Evolutionary conservation across 2,329 filamentous ascomycete species (phyloP), one percentile per base, ranked within the genome.

Genomic region (Xylaria sp.): DNA sequence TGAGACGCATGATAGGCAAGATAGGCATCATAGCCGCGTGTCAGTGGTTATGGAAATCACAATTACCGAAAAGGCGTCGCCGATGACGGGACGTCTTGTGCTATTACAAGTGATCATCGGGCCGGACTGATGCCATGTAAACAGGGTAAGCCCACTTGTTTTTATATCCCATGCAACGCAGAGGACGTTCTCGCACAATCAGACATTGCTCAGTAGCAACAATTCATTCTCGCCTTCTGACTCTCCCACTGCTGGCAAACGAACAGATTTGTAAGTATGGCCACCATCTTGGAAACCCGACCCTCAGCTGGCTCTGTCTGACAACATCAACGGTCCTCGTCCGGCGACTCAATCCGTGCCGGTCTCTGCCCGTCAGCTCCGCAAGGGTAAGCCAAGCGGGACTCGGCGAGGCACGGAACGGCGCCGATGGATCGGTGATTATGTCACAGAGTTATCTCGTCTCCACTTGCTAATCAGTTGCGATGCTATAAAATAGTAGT

Each of bases 331-430:
- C 6, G 9, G 8, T 55, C 25, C 17, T 12, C 21, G 19, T n/a
- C 67, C 68, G 67, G 61, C 59, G 54, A 59, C 49, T 57, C 46
- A 42, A 42, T 63, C 54, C 63, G 66, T 60, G 50, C 68, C 69
- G 68, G 64, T 60, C 60, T 56, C n/a, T 66, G 60, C 59, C 64
- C 53, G 55, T 64, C 47, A 51, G 59, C 63, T 69, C 68, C 68
- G 69, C 66, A 65, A 38, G 7, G 50, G 9, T 47, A 45, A 21
- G 21, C 37, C 40, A 61, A 43, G 57, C 61, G 60, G 64, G 37
- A 47, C 60, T 64, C 64, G 66, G 59, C 52, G 65, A 63, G 49
- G 60, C 17, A 66, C 70, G 68, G 70, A 66, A 65, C 70, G 66
- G 70, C 54, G 52, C 61, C 67, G 66, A 61, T 61, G 63, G 64